A percentile compares a stretch with the other conserved stretches of the same genome.
Evolutionary conservation across 257 asterid species (phyloP).

Genomic region (Voacanga thouarsii): DNA sequence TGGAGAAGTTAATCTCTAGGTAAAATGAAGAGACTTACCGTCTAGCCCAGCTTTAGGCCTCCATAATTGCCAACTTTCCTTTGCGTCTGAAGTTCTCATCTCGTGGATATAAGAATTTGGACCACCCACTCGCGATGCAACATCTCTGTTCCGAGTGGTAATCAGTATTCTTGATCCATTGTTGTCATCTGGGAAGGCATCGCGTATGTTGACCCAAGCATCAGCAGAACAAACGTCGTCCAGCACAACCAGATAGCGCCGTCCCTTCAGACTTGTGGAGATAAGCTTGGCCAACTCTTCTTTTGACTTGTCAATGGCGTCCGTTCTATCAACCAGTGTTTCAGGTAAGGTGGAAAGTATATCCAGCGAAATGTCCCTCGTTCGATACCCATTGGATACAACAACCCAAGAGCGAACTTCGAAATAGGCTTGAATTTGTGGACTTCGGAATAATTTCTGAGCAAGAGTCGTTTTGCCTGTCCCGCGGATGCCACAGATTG

Average conservation of each 20-base stretch:
- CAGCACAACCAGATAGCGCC: background rate
- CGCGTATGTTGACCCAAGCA: background rate
- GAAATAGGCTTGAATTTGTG: background rate
- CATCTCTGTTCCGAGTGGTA: background rate
- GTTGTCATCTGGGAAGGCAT: background rate
- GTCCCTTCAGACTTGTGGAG: background rate
- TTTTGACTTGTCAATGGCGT: background rate
- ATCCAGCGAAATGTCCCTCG: background rate
- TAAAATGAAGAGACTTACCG: background rate
- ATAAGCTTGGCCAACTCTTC: background rate
- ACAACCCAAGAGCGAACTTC: background rate
- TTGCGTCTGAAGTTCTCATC: background rate
- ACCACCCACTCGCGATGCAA: background rate
- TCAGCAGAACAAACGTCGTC: background rate
- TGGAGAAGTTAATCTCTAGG: background rate
- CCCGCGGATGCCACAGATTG: background rate
- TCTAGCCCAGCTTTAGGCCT: too few species aligned
- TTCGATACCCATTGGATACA: background rate
- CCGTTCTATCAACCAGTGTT: rapidly evolving
- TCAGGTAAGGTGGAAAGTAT: background rate
- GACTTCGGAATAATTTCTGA: background rate
- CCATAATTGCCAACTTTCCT: background rate
- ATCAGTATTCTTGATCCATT: background rate
- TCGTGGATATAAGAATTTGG: background rate
- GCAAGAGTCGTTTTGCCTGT: conserved; percentile 2